These are phyloP conservation scores for Zopfochytrium polystomum DNA, from an alignment of 371 early-diverging fungal species.

Conservation along the genomic window DNA sequence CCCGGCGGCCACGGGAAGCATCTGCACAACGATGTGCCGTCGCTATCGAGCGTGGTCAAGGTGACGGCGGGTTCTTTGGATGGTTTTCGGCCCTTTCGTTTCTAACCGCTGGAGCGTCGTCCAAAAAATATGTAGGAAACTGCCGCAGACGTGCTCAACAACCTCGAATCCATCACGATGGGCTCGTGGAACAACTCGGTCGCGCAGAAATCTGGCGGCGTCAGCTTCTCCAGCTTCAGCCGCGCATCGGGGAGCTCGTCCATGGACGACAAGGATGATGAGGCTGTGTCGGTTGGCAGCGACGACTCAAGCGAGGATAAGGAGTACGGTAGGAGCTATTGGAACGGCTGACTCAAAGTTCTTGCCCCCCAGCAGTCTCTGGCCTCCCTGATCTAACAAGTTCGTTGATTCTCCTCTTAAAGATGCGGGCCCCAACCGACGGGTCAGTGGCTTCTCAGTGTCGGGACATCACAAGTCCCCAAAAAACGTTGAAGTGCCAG, in stretches of 20 bases:
- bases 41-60: not conserved
- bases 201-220: conserved; percentile 29
- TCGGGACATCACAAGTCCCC: not conserved
- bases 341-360: no score
- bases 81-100: not conserved
- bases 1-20: not conserved
- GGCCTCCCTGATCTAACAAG: not conserved
- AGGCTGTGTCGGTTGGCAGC: conserved; percentile 21
- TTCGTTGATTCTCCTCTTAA: not conserved
- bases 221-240: conserved; percentile 30
- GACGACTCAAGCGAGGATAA: conserved; percentile 28
- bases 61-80: not conserved
- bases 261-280: conserved; percentile 31
- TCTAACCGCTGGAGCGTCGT: no score
- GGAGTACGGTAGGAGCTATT: no score
- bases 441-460: not conserved
- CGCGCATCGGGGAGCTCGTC: conserved; percentile 31
- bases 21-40: conserved; percentile 4
- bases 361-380: no score
- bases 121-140: no score
- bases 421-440: not conserved
- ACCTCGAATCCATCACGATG: conserved; percentile 42
- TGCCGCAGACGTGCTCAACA: conserved; percentile 46
- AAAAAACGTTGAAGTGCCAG: conserved; percentile 31
- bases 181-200: conserved; percentile 41